Evolutionary conservation across 192 early-diverging fungal genomes (phyloP).

Genomic region (Mortierella claussenii): DNA sequence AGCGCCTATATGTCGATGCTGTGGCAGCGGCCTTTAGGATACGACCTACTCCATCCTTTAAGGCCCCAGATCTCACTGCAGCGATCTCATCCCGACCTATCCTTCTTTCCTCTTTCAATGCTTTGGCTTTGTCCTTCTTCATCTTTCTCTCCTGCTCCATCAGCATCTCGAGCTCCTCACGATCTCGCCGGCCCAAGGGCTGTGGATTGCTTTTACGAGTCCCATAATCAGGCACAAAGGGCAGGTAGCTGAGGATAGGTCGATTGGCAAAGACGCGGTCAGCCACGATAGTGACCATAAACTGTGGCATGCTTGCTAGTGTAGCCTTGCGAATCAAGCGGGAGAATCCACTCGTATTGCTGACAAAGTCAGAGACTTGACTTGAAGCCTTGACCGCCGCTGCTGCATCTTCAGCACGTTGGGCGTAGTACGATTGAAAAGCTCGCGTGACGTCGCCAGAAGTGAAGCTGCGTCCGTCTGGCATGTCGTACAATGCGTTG

Average conservation of each 20-base stretch:
- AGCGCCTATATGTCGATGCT: too few relatives aligned
- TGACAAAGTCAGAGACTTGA: conserved; percentile 9
- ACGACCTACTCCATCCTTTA: not conserved
- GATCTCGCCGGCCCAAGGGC: conserved; percentile 12
- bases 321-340: conserved; percentile 13
- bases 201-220: conserved; percentile 13
- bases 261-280: conserved; percentile 22
- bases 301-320: conserved; percentile 15
- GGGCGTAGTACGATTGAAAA: conserved; percentile 27
- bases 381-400: conserved; percentile 27
- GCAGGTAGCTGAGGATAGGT: conserved; percentile 20
- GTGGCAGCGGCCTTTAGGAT: conserved; percentile 6
- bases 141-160: not conserved
- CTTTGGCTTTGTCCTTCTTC: not conserved
- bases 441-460: conserved; percentile 16
- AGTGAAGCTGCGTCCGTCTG: conserved; percentile 18
- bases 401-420: conserved; percentile 11
- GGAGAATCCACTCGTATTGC: not conserved
- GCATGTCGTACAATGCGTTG: conserved; percentile 35
- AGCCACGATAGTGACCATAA: not conserved
- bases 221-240: conserved; percentile 22
- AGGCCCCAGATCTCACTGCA: too few relatives aligned
- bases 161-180: conserved; percentile 14
- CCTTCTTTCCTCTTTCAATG: conserved; percentile 6
- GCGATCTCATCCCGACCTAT: too few relatives aligned